Conservation (phyloP, 805 yeast species). For the Barnettozyma pratensis region DNA sequence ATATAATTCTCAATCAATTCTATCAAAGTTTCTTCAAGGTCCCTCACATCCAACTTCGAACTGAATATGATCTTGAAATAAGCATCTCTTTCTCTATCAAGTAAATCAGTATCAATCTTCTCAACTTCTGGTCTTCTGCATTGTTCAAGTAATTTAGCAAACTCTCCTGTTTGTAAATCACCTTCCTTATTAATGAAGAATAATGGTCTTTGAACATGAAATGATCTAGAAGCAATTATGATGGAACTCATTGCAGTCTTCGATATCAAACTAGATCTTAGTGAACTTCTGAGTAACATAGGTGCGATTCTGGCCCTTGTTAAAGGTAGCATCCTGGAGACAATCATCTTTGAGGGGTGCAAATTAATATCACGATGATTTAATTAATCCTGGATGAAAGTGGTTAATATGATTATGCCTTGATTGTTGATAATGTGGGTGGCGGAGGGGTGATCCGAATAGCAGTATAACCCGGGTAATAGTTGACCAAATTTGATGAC, state of each 20-base stretch:
- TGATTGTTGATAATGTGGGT: too few relatives aligned
- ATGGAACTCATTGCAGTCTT: not conserved
- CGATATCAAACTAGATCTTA: not conserved
- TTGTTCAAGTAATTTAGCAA: conserved; percentile 13
- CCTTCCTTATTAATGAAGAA: conserved; percentile 16
- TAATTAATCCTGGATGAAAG: too few relatives aligned
- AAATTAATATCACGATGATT: too few relatives aligned
- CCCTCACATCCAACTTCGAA: conserved; percentile 7
- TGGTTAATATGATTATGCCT: too few relatives aligned
- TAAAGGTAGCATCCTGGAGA: not conserved
- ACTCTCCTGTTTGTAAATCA: conserved; percentile 15
- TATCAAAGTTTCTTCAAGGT: conserved; percentile 8
- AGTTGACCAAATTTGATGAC: too few relatives aligned
- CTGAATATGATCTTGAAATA: conserved; percentile 15
- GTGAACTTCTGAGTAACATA: not conserved
- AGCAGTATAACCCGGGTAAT: too few relatives aligned
- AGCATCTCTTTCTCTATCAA: conserved; percentile 9
- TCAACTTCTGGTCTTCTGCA: conserved; percentile 11
- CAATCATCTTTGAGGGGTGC: not conserved
- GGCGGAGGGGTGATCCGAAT: too few relatives aligned
- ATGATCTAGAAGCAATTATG: not conserved
- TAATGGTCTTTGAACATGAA: not conserved
- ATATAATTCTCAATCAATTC: conserved; percentile 13
- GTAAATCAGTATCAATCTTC: conserved; percentile 1
- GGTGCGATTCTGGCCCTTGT: not conserved